phyloP scores from a whole-genome alignment of 2,329 filamentous ascomycete species.

The Colletotrichum liriopes region DNA sequence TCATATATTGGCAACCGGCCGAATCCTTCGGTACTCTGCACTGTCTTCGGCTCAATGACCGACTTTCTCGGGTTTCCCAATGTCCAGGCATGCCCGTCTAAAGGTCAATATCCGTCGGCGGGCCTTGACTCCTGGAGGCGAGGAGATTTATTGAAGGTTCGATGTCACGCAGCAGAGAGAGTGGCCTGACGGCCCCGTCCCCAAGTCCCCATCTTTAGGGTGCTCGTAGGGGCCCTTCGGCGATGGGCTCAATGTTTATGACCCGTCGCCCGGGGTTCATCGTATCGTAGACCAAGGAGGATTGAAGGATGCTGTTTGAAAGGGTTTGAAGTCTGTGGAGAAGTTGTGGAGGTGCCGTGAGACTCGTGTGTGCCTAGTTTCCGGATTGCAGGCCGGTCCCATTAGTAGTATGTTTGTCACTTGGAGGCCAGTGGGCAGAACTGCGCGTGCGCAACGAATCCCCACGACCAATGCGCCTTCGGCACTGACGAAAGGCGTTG shows the following conservation, averaged over 20 bases:
- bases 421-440: background rate
- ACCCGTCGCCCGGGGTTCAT: slow-evolving; percentile 16
- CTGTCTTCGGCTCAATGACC: slow-evolving; percentile 21
- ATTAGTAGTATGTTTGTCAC: background rate
- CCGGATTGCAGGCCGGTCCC: background rate
- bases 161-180: slow-evolving; percentile 19
- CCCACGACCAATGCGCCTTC: too few relatives aligned
- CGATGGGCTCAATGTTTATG: slow-evolving; percentile 11
- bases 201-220: background rate
- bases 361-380: slow-evolving; percentile 19
- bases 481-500: background rate
- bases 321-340: slow-evolving; percentile 28
- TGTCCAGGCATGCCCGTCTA: slow-evolving; percentile 3
- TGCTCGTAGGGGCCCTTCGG: background rate
- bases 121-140: slow-evolving; percentile 1
- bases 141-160: background rate
- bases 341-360: slow-evolving; percentile 12
- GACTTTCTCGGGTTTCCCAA: slow-evolving; percentile 11
- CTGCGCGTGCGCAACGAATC: slow-evolving; percentile 2
- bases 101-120: background rate
- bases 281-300: slow-evolving; percentile 15
- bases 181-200: slow-evolving; percentile 20
- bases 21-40: slow-evolving; percentile 23
- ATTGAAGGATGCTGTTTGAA: slow-evolving; percentile 4
- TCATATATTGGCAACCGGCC: slow-evolving; percentile 29